These are phyloP conservation scores for Mortierella alpina DNA, from an alignment of 192 early-diverging fungal genomes.

Conservation along the genomic window DNA sequence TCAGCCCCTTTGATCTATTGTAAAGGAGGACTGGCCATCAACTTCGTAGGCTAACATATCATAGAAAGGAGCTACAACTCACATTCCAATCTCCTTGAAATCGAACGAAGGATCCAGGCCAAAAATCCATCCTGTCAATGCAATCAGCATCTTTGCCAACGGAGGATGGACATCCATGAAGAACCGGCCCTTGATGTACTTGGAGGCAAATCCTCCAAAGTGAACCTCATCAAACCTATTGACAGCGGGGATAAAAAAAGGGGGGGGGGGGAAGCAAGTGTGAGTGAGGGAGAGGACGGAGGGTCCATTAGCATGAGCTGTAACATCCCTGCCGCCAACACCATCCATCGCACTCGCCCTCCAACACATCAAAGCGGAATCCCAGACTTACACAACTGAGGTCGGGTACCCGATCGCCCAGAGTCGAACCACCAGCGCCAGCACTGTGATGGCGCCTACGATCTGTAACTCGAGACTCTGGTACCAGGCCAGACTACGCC, in stretches of 20 bases:
- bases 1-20: too few relatives aligned
- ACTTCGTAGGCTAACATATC: not conserved
- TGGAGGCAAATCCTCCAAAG: constrained; percentile 96
- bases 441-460: constrained; percentile 31
- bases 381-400: constrained; percentile 61
- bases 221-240: constrained; percentile 97
- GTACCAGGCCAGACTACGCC: constrained; percentile 37
- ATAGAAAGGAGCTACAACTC: constrained; percentile 25
- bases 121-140: constrained; percentile 76
- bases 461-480: constrained; percentile 43
- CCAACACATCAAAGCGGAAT: not conserved
- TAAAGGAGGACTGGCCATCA: too few relatives aligned
- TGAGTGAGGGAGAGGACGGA: not conserved
- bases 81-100: constrained; percentile 93
- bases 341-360: not conserved
- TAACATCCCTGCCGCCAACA: not conserved
- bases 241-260: not conserved
- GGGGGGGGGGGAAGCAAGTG: not conserved
- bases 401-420: constrained; percentile 56
- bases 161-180: constrained; percentile 98
- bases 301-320: too few relatives aligned
- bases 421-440: constrained; percentile 56
- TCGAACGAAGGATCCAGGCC: constrained; percentile 94
- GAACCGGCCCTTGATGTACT: constrained; percentile 87
- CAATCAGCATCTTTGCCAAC: constrained; percentile 92